Base-by-base conservation (phyloP, 164 flowering plant species). In the Magnolia sinica region DNA sequence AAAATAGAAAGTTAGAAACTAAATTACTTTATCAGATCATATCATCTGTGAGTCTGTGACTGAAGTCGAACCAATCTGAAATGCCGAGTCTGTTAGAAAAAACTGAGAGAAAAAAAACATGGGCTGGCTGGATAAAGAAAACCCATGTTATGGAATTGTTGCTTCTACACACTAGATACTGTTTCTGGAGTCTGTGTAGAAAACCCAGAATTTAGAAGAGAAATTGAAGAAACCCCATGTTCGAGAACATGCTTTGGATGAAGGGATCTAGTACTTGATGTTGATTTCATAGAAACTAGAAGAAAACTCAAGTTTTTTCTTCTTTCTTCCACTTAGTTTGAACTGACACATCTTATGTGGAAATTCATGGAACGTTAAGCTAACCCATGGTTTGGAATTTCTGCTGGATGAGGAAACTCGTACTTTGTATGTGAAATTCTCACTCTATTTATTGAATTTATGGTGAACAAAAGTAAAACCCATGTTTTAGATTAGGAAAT, bases 81-180 rank as follows among this genome's bases (percentile, higher is more conserved):
- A n/a, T n/a, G n/a, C n/a, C n/a, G n/a, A n/a, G n/a, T n/a, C n/a
- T n/a, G n/a, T n/a, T n/a, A n/a, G n/a, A n/a, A n/a, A n/a, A n/a
- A n/a, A n/a, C n/a, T n/a, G n/a, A n/a, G n/a, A n/a, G n/a, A n/a
- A n/a, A n/a, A n/a, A n/a, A n/a, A n/a, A n/a, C n/a, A n/a, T 6
- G 92, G 91, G 7, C 79, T 89, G 81, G 94, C 93, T 20, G 93
- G 83, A 11, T 98, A 96, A 49, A 24, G 74, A 71, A 71, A 27
- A 23, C 64, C 69, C 70, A 23, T 73, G 29, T 27, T 68, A 2
- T 18, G 16, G 7, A 2, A 22, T 31, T 19, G 13, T 8, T 14
- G 63, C 68, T 24, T 7, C 37, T 65, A 1, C 31, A 14, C 49
- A 18, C 16, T 10, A 2, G 4, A 50, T n/a, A 50, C 10, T 59